phyloP scores from a whole-genome alignment of 257 asterid genomes.

The Plectranthus barbatus region DNA sequence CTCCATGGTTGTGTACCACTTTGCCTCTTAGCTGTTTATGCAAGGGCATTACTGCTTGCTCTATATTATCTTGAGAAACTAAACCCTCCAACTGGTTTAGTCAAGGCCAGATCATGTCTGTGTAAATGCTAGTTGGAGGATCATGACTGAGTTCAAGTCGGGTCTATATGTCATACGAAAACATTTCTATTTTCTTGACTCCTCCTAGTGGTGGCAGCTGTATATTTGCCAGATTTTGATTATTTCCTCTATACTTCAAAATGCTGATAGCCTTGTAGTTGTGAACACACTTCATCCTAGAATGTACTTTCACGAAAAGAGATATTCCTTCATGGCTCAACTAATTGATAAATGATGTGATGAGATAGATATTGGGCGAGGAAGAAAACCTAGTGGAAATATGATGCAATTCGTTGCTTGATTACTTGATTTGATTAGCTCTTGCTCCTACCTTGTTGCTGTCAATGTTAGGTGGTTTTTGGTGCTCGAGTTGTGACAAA shows the following conservation, averaged over 20 bases:
- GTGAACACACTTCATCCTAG: not conserved
- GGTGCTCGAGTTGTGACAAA: not conserved
- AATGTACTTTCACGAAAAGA: not conserved
- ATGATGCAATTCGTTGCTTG: not conserved
- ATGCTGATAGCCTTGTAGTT: not conserved
- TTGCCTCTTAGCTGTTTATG: not conserved
- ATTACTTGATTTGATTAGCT: not conserved
- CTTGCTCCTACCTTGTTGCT: constrained; percentile 4
- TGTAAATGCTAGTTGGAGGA: not conserved
- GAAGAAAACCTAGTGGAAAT: not conserved
- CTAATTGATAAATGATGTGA: not conserved
- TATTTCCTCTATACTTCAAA: not conserved
- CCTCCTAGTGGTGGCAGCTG: not conserved
- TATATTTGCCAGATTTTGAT: not conserved
- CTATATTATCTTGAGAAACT: not conserved
- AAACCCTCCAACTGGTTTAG: not conserved
- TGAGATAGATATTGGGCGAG: not conserved
- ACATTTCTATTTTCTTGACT: not conserved
- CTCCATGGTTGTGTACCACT: not conserved
- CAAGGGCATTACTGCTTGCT: not conserved
- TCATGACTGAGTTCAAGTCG: not conserved
- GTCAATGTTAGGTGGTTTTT: constrained; percentile 10
- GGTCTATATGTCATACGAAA: not conserved
- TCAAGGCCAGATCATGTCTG: not conserved
- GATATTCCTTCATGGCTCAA: not conserved